These are phyloP conservation scores for Nakazawaea peltata DNA, from an alignment of 805 yeast species.

Conservation along the genomic window DNA sequence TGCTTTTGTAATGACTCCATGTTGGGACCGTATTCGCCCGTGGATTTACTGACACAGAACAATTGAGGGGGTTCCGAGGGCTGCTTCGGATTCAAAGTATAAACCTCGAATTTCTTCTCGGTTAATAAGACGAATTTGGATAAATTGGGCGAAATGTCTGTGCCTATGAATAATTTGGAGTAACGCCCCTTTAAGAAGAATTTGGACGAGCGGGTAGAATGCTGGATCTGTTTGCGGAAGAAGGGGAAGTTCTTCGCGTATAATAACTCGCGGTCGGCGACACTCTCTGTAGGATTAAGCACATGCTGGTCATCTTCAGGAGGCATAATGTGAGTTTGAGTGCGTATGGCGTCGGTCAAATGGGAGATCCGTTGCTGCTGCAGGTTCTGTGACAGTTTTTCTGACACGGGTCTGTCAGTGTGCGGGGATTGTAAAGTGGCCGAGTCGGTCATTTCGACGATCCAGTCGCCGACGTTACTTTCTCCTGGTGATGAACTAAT, in stretches of 20 bases:
- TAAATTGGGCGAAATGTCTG: slow-evolving; percentile 58
- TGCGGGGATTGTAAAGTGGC: slow-evolving; percentile 9
- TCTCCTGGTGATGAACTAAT: slow-evolving; percentile 10
- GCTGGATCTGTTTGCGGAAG: slow-evolving; percentile 54
- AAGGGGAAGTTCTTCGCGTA: slow-evolving; percentile 80
- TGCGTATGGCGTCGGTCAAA: slow-evolving; percentile 5
- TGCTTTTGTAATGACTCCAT: slow-evolving; percentile 29
- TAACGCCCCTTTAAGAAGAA: slow-evolving; percentile 31
- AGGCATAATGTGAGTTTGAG: slow-evolving; percentile 6
- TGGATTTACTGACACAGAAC: slow-evolving; percentile 58
- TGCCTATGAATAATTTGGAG: slow-evolving; percentile 41
- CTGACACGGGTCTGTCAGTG: slow-evolving; percentile 1
- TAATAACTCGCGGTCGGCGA: slow-evolving; percentile 44
- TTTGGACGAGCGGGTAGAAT: slow-evolving; percentile 40
- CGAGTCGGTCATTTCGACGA: slow-evolving; percentile 13
- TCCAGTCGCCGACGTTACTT: slow-evolving; percentile 17
- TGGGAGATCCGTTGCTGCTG: slow-evolving; percentile 4
- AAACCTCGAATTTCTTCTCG: slow-evolving; percentile 70
- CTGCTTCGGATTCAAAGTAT: slow-evolving; percentile 34
- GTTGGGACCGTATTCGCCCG: slow-evolving; percentile 58
- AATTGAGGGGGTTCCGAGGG: slow-evolving; percentile 45
- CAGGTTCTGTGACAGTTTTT: too few relatives aligned
- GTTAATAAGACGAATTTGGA: slow-evolving; percentile 58
- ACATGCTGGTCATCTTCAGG: background rate
- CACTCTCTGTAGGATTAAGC: background rate